These are phyloP conservation scores for Spergularia bocconei DNA, from an alignment of 148 eudicot species.

Conservation along the genomic window DNA sequence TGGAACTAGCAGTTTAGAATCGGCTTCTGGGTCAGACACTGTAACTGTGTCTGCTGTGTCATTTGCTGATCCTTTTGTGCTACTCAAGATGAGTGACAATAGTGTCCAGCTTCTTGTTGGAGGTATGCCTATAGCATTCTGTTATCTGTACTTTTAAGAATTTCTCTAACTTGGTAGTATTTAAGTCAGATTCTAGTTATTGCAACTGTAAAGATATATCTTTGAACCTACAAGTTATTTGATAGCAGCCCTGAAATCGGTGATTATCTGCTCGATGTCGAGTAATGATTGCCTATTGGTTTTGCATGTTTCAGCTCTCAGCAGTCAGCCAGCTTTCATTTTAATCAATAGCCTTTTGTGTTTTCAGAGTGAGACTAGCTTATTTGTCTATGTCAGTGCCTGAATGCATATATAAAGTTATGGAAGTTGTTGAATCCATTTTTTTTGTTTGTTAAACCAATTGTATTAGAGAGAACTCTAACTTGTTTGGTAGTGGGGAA, in stretches of 20 bases:
- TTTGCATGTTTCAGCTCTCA: neutral
- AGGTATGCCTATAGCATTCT: conserved; percentile 45
- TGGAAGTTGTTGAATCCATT: no score
- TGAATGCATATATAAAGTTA: no score
- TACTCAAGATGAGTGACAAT: conserved; percentile 84
- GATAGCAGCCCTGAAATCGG: neutral
- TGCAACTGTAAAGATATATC: neutral
- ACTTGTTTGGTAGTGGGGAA: no score
- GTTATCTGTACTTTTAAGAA: conserved; percentile 4
- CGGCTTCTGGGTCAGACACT: conserved; percentile 60
- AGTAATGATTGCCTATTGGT: no score
- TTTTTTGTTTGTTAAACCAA: no score
- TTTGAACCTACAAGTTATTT: neutral
- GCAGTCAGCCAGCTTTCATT: neutral
- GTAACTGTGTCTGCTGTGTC: conserved; percentile 68
- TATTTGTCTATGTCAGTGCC: no score
- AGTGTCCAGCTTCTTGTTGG: conserved; percentile 95
- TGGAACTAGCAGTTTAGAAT: conserved; percentile 53
- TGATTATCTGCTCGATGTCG: neutral
- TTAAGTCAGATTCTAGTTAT: neutral
- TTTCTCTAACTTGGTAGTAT: neutral
- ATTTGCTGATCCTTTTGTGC: conserved; percentile 90
- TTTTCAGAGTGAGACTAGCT: no score
- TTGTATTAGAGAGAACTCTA: no score
- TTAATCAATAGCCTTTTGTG: no score